Evolutionary conservation across 768 basidiomycete genomes (phyloP).

Genomic region (Kwoniella bestiolae): DNA sequence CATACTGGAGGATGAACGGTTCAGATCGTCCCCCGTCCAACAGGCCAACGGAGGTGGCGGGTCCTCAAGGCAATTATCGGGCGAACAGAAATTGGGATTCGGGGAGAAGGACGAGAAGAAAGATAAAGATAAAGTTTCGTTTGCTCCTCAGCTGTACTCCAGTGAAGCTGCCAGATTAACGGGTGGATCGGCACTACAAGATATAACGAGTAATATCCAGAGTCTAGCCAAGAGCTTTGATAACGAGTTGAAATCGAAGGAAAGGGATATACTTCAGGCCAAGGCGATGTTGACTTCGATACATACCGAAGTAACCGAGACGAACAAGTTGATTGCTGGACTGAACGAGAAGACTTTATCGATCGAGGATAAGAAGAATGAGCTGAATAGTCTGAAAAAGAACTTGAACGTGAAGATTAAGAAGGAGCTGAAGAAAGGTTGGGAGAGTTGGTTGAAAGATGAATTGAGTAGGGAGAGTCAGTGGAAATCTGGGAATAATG

Average conservation of each 20-base stretch:
- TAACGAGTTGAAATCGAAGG: slow-evolving; percentile 86
- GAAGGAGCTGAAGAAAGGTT: slow-evolving; percentile 78
- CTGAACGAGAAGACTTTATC: slow-evolving; percentile 38
- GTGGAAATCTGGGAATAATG: slow-evolving; percentile 66
- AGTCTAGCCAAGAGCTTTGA: slow-evolving; percentile 88
- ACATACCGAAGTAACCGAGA: slow-evolving; percentile 78
- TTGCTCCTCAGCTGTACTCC: slow-evolving; percentile 72
- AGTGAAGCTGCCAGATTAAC: slow-evolving; percentile 84
- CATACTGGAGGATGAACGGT: slow-evolving; percentile 96
- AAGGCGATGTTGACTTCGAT: slow-evolving; percentile 83
- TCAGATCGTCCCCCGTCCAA: slow-evolving; percentile 85
- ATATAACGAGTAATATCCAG: slow-evolving; percentile 83
- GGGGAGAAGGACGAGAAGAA: background rate
- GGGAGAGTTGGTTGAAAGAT: slow-evolving; percentile 89
- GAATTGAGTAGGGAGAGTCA: slow-evolving; percentile 77
- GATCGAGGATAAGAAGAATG: slow-evolving; percentile 36
- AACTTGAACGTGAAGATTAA: slow-evolving; percentile 78
- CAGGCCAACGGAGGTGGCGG: slow-evolving; percentile 15
- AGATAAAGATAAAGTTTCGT: slow-evolving; percentile 13
- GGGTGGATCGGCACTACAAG: slow-evolving; percentile 79
- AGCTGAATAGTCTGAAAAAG: slow-evolving; percentile 64
- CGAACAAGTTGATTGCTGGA: slow-evolving; percentile 63
- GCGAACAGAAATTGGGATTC: slow-evolving; percentile 12
- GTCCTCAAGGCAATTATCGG: slow-evolving; percentile 6
- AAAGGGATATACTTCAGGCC: slow-evolving; percentile 87